Evolutionary conservation across 2,329 filamentous ascomycete species (phyloP).

Genomic region (Sclerotinia glacialis): DNA sequence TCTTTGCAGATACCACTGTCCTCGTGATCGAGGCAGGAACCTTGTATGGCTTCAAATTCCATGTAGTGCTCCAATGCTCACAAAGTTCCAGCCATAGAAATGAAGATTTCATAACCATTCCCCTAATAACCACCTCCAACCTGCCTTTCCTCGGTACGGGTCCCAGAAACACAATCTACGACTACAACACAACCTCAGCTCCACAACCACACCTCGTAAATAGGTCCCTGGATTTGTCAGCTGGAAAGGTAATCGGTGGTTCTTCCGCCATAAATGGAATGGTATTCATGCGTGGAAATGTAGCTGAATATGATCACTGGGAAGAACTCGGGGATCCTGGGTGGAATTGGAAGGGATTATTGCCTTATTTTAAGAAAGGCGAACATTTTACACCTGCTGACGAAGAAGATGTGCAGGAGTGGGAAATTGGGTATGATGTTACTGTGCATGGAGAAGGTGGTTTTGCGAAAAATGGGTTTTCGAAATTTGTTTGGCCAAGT

Average conservation of each 20-base stretch:
- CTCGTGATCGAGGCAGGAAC: constrained; percentile 18
- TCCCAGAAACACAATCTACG: constrained; percentile 39
- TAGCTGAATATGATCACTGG: constrained; percentile 42
- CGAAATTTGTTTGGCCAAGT: constrained; percentile 14
- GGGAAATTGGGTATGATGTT: constrained; percentile 26
- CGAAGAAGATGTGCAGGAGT: background rate
- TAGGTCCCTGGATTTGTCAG: constrained; percentile 29
- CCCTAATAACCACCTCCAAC: constrained; percentile 11
- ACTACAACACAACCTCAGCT: constrained; percentile 43
- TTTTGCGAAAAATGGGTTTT: constrained; percentile 1
- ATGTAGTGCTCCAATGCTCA: background rate
- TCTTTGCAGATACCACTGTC: constrained; percentile 1
- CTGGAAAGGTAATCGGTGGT: constrained; percentile 42
- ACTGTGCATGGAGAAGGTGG: constrained; percentile 28
- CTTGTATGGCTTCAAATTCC: background rate
- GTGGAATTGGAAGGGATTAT: constrained; percentile 42
- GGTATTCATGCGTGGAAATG: constrained; percentile 30
- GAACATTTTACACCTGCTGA: constrained; percentile 15
- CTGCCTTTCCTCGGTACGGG: constrained; percentile 1
- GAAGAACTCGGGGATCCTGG: constrained; percentile 42
- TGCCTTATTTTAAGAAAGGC: constrained; percentile 36
- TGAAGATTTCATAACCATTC: constrained; percentile 17
- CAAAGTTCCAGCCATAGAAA: constrained; percentile 4
- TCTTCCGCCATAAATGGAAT: constrained; percentile 39
- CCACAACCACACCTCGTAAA: constrained; percentile 40